Evolutionary conservation across 805 yeast genomes (phyloP).

Genomic region (Starmera amethionina): DNA sequence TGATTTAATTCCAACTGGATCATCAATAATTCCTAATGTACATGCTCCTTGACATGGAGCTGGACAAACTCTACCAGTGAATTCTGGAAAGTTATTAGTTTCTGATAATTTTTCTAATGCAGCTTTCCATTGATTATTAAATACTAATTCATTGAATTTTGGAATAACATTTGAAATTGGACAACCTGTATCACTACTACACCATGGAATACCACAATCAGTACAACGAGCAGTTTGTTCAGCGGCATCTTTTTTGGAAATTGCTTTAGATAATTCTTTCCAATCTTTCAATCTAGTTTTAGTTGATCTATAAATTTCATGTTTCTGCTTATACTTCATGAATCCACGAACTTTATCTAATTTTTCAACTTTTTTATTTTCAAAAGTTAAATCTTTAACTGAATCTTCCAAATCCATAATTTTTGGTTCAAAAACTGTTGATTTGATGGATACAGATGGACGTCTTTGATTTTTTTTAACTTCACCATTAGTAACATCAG

Average conservation of each 20-base stretch:
- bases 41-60: slow-evolving; percentile 99
- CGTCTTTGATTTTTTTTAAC: slow-evolving; percentile 29
- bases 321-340: slow-evolving; percentile 85
- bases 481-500: slow-evolving; percentile 87
- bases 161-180: slow-evolving; percentile 97
- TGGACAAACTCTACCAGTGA: slow-evolving; percentile 96
- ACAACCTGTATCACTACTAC: slow-evolving; percentile 97
- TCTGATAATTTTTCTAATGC: slow-evolving; percentile 85
- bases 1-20: slow-evolving; percentile 93
- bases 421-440: slow-evolving; percentile 58
- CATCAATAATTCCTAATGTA: slow-evolving; percentile 85
- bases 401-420: slow-evolving; percentile 87
- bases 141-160: slow-evolving; percentile 94
- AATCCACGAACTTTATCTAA: slow-evolving; percentile 83
- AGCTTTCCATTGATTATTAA: slow-evolving; percentile 89
- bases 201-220: slow-evolving; percentile 99
- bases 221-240: slow-evolving; percentile 96
- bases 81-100: slow-evolving; percentile 98
- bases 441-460: slow-evolving; percentile 18
- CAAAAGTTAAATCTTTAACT: slow-evolving; percentile 56
- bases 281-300: slow-evolving; percentile 77
- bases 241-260: slow-evolving; percentile 78
- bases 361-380: slow-evolving; percentile 51
- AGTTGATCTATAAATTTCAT: slow-evolving; percentile 77
- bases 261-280: slow-evolving; percentile 78